phyloP scores from a whole-genome alignment of 1,284 basidiomycete genomes.

The Erythrobasidium hasegawianum region DNA sequence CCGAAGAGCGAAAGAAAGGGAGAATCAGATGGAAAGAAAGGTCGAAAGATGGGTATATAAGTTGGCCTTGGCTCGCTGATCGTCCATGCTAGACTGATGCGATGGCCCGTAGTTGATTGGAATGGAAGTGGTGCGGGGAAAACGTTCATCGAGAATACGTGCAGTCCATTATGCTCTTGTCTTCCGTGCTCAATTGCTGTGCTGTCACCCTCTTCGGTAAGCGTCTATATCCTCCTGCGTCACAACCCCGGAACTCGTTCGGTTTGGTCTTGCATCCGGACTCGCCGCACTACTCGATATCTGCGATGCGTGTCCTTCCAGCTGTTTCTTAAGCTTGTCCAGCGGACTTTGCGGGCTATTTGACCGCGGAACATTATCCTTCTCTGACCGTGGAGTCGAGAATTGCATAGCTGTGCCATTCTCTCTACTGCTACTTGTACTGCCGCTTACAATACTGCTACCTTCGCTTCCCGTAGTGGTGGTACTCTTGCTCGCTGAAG shows the following conservation, averaged over 20 bases:
- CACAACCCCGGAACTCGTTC: background rate
- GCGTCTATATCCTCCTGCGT: background rate
- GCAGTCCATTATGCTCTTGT: no score
- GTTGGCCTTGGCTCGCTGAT: no score
- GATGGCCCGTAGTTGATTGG: no score
- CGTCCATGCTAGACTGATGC: no score
- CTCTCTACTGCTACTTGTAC: background rate
- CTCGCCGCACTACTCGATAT: background rate
- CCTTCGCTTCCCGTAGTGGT: background rate
- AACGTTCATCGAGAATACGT: no score
- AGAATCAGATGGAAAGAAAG: no score
- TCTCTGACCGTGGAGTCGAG: background rate
- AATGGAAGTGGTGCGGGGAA: no score
- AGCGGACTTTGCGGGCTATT: conserved; percentile 9
- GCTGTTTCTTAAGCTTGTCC: conserved; percentile 19
- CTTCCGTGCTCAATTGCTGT: no score
- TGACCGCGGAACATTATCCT: background rate
- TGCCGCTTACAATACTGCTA: no score
- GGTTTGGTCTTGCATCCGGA: background rate
- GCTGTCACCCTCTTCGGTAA: background rate
- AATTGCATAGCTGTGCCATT: background rate
- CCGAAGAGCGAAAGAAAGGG: no score
- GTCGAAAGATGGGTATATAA: no score
- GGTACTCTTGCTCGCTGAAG: background rate
- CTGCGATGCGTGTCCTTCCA: conserved; percentile 5